Percentiles rank a stretch among this genome's conserved stretches.
phyloP scores from a whole-genome alignment of 1,284 basidiomycete genomes.

The Ceratobasidium sp. region DNA sequence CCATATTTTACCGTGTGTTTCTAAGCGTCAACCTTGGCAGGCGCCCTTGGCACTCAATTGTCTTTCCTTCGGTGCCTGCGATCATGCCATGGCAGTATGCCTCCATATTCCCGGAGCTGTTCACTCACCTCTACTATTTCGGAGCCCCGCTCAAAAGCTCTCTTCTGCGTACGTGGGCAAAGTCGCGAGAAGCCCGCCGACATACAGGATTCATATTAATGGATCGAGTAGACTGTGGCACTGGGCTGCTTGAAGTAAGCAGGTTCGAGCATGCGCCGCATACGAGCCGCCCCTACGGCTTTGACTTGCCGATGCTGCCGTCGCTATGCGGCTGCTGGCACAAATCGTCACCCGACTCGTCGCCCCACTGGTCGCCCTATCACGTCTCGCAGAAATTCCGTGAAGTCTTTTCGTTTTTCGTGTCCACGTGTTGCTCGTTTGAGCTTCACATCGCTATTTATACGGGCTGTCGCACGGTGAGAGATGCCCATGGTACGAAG shows the following conservation, averaged over 20 bases:
- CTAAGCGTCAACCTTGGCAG: background rate
- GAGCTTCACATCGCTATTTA: slow-evolving; percentile 33
- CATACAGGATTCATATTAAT: slow-evolving; percentile 31
- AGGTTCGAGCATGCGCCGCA: slow-evolving; percentile 10
- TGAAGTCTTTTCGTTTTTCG: slow-evolving; percentile 1
- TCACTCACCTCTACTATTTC: slow-evolving; percentile 36
- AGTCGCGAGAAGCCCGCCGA: background rate
- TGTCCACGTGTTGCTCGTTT: slow-evolving; percentile 5
- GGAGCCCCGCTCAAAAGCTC: background rate
- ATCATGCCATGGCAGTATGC: background rate
- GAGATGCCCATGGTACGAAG: slow-evolving; percentile 10
- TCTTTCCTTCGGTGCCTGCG: background rate
- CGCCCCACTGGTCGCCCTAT: background rate
- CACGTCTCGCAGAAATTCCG: background rate
- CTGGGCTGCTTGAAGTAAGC: background rate
- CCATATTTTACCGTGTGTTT: too few relatives aligned
- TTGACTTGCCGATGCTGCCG: slow-evolving; percentile 9
- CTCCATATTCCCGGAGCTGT: slow-evolving; percentile 27
- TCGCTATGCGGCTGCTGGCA: slow-evolving; percentile 36
- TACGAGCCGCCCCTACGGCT: background rate
- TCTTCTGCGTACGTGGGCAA: slow-evolving; percentile 23
- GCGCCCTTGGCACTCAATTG: slow-evolving; percentile 34
- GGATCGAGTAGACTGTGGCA: background rate
- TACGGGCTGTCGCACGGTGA: background rate
- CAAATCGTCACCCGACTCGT: background rate